Evolutionary conservation across 805 yeast genomes (phyloP), one percentile per base, ranked within the genome.

Genomic region (Wickerhamiella siamensis): DNA sequence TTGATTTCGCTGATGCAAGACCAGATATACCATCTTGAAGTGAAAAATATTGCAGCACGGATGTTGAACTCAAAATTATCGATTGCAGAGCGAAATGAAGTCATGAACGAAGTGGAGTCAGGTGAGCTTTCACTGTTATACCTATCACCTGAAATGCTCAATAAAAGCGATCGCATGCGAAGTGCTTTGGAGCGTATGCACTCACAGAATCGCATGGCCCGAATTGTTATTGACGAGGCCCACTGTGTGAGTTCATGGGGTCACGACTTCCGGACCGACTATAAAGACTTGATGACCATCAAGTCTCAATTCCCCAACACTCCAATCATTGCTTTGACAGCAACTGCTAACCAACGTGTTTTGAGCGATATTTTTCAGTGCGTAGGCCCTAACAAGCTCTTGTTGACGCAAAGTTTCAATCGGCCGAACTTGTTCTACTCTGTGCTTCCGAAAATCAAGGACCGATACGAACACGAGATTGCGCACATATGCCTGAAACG

Each of bases 161-260:
- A 76, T 51, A 77, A 79, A 2, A 82, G 93, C 16, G 67, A 62
- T 4, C 75, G 75, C 52, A 76, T 88, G 35, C 79, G 74, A 52
- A 67, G 65, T 41, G 77, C 79, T 0, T 75, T 91, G 41, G 60
- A 67, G 9, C 66, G 61, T 39, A 63, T 91, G 5, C 67, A 80
- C 56, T 63, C 66, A 15, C 69, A 67, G 22, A 64, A 70, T 12
- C 63, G 65, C 51, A 63, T 91, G 31, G 94, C 96, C 0, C 67
- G 97, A 41, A 70, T 91, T 31, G 95, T 91, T 9, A 84, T 91
- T 36, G 98, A 91, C 62, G 98, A 84, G 57, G 98, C 98, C 0
- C 98, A 91, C 62, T 91, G 98, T 69, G 94, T 91, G 36, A 83
- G 95, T 40, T 80, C 93, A 9, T 91, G 98, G 98, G 98, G 98